phyloP scores from a whole-genome alignment of 768 basidiomycete species.

The Mycena floridula region DNA sequence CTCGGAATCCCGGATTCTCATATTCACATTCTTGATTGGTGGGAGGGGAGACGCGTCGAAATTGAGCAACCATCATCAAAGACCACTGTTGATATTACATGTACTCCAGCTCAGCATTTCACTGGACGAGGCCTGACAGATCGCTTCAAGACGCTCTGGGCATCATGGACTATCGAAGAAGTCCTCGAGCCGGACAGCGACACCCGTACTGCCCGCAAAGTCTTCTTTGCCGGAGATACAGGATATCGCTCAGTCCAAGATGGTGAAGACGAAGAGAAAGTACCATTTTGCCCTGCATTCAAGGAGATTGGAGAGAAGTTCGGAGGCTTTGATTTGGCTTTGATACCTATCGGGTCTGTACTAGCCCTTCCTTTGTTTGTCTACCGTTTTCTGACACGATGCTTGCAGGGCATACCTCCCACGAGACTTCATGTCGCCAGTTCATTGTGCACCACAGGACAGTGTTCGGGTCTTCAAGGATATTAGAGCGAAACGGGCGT shows the following conservation, averaged over 20 bases:
- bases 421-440: slow-evolving; percentile 46
- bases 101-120: slow-evolving; percentile 62
- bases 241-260: slow-evolving; percentile 45
- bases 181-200: slow-evolving; percentile 22
- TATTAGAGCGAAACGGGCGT: slow-evolving; percentile 47
- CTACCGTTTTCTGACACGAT: neutral
- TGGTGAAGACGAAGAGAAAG: slow-evolving; percentile 42
- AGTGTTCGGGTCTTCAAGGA: slow-evolving; percentile 64
- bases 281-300: slow-evolving; percentile 67
- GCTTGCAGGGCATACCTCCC: slow-evolving; percentile 52
- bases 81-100: slow-evolving; percentile 41
- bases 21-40: slow-evolving; percentile 60
- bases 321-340: slow-evolving; percentile 60
- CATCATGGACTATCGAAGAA: slow-evolving; percentile 57
- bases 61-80: slow-evolving; percentile 15
- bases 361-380: neutral
- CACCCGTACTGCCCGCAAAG: slow-evolving; percentile 23
- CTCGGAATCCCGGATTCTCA: slow-evolving; percentile 32
- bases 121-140: slow-evolving; percentile 46
- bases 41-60: slow-evolving; percentile 39
- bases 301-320: slow-evolving; percentile 59
- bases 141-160: slow-evolving; percentile 56
- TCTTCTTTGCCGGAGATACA: slow-evolving; percentile 69
- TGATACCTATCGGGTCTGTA: slow-evolving; percentile 64
- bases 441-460: slow-evolving; percentile 65